Percentiles rank a stretch among this genome's conserved stretches.
phyloP scores from a whole-genome alignment of 495 filamentous ascomycete genomes.

The Xylaria cubensis region DNA sequence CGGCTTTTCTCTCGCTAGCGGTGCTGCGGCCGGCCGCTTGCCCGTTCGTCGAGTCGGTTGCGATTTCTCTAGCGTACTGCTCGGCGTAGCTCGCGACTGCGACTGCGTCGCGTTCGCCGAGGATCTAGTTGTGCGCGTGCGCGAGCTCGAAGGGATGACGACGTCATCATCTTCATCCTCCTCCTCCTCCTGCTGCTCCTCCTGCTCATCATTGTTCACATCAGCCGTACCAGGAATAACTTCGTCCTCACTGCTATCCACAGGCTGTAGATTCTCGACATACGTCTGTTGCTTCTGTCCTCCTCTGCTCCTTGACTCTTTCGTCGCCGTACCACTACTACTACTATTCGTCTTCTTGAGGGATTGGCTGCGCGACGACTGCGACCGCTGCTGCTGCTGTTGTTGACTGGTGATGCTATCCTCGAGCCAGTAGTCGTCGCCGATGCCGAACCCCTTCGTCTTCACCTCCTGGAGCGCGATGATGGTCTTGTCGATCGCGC shows the following conservation, averaged over 20 bases:
- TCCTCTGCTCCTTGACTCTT: slow-evolving; percentile 18
- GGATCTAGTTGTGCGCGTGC: slow-evolving; percentile 34
- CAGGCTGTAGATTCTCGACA: slow-evolving; percentile 26
- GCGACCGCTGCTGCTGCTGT: slow-evolving; percentile 35
- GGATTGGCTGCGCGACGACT: slow-evolving; percentile 29
- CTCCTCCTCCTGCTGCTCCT: slow-evolving; percentile 33
- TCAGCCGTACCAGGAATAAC: slow-evolving; percentile 32
- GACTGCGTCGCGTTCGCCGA: slow-evolving; percentile 40
- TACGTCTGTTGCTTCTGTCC: slow-evolving; percentile 6
- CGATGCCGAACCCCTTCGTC: slow-evolving; percentile 80
- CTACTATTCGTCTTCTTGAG: slow-evolving; percentile 26
- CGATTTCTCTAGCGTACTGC: slow-evolving; percentile 32
- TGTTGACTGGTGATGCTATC: slow-evolving; percentile 40
- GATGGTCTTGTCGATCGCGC: slow-evolving; percentile 65
- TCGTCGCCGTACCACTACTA: neutral
- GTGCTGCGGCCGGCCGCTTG: slow-evolving; percentile 48
- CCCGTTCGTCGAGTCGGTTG: slow-evolving; percentile 32
- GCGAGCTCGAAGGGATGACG: slow-evolving; percentile 30
- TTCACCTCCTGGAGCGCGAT: slow-evolving; percentile 81
- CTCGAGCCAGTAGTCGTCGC: slow-evolving; percentile 81
- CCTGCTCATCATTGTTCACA: slow-evolving; percentile 31
- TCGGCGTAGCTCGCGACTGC: slow-evolving; percentile 44
- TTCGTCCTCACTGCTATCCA: slow-evolving; percentile 53
- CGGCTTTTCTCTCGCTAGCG: slow-evolving; percentile 44
- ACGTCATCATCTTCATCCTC: slow-evolving; percentile 33